phyloP scores from a whole-genome alignment of 2,329 filamentous ascomycete genomes.

The Grosmannia huntii region DNA sequence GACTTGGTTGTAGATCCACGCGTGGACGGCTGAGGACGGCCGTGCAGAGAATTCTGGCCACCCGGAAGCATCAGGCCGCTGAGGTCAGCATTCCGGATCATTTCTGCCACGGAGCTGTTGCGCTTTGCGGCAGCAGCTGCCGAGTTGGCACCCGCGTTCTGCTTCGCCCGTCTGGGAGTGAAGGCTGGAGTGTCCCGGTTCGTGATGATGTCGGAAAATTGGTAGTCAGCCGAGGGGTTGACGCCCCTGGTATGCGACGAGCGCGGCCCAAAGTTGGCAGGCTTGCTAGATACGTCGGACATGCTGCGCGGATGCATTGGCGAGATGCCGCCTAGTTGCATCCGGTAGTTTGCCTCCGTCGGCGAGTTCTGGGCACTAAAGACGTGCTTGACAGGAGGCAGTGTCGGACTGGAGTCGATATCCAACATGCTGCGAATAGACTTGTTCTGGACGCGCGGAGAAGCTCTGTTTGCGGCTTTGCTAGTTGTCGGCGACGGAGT shows the following conservation, averaged over 20 bases:
- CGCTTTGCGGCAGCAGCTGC: background rate
- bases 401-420: constrained; percentile 21
- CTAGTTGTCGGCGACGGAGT: constrained; percentile 11
- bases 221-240: constrained; percentile 42
- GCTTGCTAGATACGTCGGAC: constrained; percentile 39
- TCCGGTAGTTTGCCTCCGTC: constrained; percentile 24
- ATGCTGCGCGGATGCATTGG: constrained; percentile 34
- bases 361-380: constrained; percentile 35
- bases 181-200: constrained; percentile 34
- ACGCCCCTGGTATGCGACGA: constrained; percentile 11
- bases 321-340: constrained; percentile 13
- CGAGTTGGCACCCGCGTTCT: constrained; percentile 12
- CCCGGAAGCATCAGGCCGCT: constrained; percentile 35
- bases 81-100: constrained; percentile 39
- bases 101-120: constrained; percentile 35
- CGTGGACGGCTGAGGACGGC: constrained; percentile 20
- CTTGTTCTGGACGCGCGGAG: constrained; percentile 26
- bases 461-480: constrained; percentile 9
- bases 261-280: constrained; percentile 33
- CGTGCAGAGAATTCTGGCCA: constrained; percentile 20
- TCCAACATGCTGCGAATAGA: constrained; percentile 41
- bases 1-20: constrained; percentile 31
- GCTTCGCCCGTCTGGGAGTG: constrained; percentile 36
- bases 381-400: constrained; percentile 16
- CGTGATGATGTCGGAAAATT: constrained; percentile 47